Evolutionary conservation across 2,329 filamentous ascomycete genomes (phyloP).

Genomic region (Ophiostoma montium): DNA sequence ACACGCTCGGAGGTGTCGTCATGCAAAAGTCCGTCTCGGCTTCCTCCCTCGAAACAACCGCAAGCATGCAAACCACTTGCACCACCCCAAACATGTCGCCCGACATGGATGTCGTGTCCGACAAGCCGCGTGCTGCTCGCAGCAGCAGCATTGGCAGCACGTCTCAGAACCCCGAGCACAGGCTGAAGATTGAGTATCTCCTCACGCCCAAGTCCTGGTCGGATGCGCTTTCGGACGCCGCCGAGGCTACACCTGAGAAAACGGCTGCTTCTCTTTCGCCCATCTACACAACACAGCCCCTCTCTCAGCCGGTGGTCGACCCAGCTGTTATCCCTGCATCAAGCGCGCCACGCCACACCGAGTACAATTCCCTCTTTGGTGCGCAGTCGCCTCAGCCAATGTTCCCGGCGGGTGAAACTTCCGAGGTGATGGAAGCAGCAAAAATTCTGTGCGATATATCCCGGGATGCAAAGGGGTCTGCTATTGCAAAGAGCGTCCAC

Average conservation of each 20-base stretch:
- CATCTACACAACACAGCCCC: not conserved
- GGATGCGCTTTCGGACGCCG: not conserved
- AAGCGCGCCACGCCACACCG: not conserved
- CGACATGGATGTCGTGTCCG: not conserved
- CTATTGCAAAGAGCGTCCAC: not conserved
- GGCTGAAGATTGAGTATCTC: not conserved
- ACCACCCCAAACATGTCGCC: not conserved
- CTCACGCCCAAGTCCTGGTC: not conserved
- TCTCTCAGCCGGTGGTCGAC: not conserved
- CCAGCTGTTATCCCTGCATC: not conserved
- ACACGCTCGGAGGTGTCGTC: conserved; percentile 2
- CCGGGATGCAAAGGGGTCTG: not conserved
- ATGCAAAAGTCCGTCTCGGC: conserved; percentile 12
- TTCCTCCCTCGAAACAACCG: not conserved
- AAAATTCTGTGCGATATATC: conserved; percentile 17
- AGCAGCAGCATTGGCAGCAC: not conserved
- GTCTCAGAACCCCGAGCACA: not conserved
- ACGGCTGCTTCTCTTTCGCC: not conserved
- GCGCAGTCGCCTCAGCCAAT: not conserved
- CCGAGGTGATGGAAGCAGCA: not conserved
- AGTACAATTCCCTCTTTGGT: not conserved
- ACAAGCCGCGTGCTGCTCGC: not conserved
- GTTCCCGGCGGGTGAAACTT: not conserved
- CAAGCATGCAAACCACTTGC: not conserved
- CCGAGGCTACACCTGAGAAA: not conserved